Conservation (phyloP, 2,329 filamentous ascomycete species). For the Pseudopithomyces chartarum region DNA sequence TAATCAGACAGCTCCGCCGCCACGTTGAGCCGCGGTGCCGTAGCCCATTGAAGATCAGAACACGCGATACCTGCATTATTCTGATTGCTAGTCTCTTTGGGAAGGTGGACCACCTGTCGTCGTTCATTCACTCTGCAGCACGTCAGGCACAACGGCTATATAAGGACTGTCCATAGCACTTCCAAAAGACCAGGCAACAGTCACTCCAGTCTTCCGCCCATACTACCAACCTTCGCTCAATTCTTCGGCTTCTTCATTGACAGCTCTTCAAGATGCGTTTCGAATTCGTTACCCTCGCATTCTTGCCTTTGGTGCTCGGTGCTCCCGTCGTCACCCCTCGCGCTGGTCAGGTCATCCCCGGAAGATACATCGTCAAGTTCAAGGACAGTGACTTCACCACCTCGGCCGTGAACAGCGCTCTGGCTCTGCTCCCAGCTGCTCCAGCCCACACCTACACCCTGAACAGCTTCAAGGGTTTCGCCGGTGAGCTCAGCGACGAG, state of each 20-base stretch:
- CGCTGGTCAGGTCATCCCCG: conserved; percentile 44
- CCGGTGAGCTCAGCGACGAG: conserved; percentile 40
- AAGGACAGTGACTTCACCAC: conserved; percentile 41
- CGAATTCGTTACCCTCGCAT: conserved; percentile 42
- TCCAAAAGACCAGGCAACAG: conserved; percentile 28
- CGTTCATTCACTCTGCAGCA: conserved; percentile 12
- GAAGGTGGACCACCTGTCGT: conserved; percentile 32
- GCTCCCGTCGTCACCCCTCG: conserved; percentile 47
- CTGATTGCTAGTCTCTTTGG: conserved; percentile 31
- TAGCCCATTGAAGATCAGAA: conserved; percentile 8
- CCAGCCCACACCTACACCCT: conserved; percentile 45
- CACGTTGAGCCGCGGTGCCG: conserved; percentile 29
- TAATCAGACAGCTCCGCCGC: conserved; percentile 27
- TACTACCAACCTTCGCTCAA: conserved; percentile 22
- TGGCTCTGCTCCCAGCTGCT: conserved; percentile 30
- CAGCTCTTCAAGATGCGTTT: conserved; percentile 45
- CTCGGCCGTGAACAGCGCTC: conserved; percentile 31
- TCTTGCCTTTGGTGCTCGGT: conserved; percentile 43
- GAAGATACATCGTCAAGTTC: conserved; percentile 54
- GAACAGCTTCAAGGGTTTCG: conserved; percentile 46
- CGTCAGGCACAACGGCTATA: conserved; percentile 27
- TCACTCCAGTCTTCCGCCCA: conserved; percentile 30
- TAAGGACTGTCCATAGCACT: conserved; percentile 28
- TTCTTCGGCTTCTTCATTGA: conserved; percentile 14
- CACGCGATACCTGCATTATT: conserved; percentile 20